Base-by-base conservation (phyloP, 805 yeast genomes). In the Jamesozyma gamospora region DNA sequence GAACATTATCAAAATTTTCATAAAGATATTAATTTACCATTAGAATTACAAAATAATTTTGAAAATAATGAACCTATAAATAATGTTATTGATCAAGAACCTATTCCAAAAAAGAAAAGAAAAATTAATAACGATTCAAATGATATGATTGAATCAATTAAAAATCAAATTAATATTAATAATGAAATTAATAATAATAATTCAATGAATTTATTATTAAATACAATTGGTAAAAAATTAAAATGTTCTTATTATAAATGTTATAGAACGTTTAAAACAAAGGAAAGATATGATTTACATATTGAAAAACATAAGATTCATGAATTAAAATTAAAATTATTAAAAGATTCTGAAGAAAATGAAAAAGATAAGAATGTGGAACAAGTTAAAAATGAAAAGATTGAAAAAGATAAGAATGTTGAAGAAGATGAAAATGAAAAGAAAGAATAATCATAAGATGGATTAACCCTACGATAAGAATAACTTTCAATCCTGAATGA, bases 1-100 rank as follows among this genome's bases (percentile, higher is more conserved):
- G 58, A 58, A 1, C 95, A 85, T 58, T 76, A 75, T 33, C 46
- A 52, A n/a, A 60, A 53, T n/a, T 79, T 74, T 40, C 75, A 61
- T 41, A 19, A 37, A 6, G 51, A 49, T 15, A 28, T 34, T 2
- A 34, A 39, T 14, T 10, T 48, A n/a, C 48, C 52, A 3, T 17
- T 17, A 4, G 49, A 43, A 26, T 31, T 49, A 27, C n/a, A 32
- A 19, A 32, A 34, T 13, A 14, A 28, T 14, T 10, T 32, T 28
- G 11, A 15, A 25, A 9, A 13, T 12, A 19, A 16, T 5, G 30
- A 6, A 12, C 16, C 4, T 13, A 32, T 21, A 6, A 18, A 19
- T 25, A 15, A 32, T 21, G 13, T 12, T 5, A 15, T 19, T n/a
- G 18, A 28, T 24, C 12, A 36, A 11, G 21, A 25, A 21, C 13